Evolutionary conservation across 495 filamentous ascomycete genomes (phyloP), one percentile per base, ranked within the genome.

Genomic region (Aspergillus avenaceus): DNA sequence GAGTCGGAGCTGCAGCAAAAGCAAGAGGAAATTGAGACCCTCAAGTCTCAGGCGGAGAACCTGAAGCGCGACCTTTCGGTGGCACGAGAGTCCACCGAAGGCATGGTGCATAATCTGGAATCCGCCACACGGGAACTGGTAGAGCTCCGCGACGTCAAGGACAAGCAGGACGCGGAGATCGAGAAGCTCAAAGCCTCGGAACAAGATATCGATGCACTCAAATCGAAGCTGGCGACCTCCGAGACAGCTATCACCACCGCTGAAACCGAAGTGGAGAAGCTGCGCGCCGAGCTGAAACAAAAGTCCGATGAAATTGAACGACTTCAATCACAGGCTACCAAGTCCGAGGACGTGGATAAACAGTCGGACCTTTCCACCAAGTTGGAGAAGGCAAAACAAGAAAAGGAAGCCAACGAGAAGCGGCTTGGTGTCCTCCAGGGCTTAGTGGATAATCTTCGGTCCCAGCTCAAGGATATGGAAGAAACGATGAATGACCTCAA

Each of bases 71-170:
- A 81, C 50, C 63, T 82, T 22, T 69, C 74, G 0, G 76, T 79
- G 23, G 73, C 82, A 3, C 79, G 82, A 38, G 84, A 88, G 60
- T 82, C 84, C 5, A 85, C 81, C 6, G 73, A 84, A 50, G 76
- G 78, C 16, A 80, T 88, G 68, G 80, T 80, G 1, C 73, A 80
- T 49, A 84, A 74, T 49, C 63, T 87, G 22, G 83, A 87, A 60
- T 72, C 72, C 11, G 75, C 81, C 0, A 80, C 79, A 5, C 63
- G 78, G 16, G 82, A 87, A 56, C 70, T 85, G 4, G 74, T 74
- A 27, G 75, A 81, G 47, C 50, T 78, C 28, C 75, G 78, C 22
- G 85, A 87, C 29, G 69, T 64, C 41, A 78, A 76, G 49, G 81
- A 80, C n/a, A 72, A 72, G 14, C 72, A 80, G 43, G 71, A 76